Base-by-base conservation (phyloP, 2,329 filamentous ascomycete genomes). In the Thermothelomyces thermophilus region DNA sequence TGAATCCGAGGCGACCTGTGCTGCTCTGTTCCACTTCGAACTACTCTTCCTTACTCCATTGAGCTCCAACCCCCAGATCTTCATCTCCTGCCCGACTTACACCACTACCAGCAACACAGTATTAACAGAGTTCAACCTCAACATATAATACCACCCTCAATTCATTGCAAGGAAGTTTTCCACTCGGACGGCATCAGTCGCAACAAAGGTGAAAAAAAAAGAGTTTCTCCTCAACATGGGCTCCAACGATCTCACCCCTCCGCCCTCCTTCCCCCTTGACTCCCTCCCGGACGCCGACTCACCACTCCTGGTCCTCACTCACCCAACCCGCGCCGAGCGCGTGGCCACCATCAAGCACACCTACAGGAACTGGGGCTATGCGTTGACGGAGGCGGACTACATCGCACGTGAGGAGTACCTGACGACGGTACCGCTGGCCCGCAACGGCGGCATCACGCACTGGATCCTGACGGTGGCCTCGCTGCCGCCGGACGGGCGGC, bases 391-490 rank as follows among this genome's bases (percentile, higher is more conserved):
- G 5, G 60, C 75, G 1, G 70, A 73, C 33, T 87, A 86, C 61
- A 66, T 86, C 34, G 64, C 72, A 37, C 76, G 84, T 39, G 83
- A 85, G 62, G 63, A 65, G 14, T 75, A 76, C 61, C 71, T 86
- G 9, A 71, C 73, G 9, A 76, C 73, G 2, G 73, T 80, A 0
- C 76, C 82, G 6, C 70, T 86, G 16, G 73, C 80, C 13, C 70
- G 71, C 43, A 66, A 82, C 54, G 77, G 76, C 34, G 81, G 82
- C 34, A 70, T 85, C 53, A 74, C 74, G 11, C 72, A 76, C 56
- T 86, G 83, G 83, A 76, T 86, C 48, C 73, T 87, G 26, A 82
- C 81, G 3, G 70, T 78, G 49, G 57, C 59, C 44, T 48, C 60
- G 34, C 52, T 65, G 41, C 54, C 65, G 2, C 68, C 70, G 0